Conservation (phyloP, 371 early-diverging fungal genomes). For the Cokeromyces recurvatus region DNA sequence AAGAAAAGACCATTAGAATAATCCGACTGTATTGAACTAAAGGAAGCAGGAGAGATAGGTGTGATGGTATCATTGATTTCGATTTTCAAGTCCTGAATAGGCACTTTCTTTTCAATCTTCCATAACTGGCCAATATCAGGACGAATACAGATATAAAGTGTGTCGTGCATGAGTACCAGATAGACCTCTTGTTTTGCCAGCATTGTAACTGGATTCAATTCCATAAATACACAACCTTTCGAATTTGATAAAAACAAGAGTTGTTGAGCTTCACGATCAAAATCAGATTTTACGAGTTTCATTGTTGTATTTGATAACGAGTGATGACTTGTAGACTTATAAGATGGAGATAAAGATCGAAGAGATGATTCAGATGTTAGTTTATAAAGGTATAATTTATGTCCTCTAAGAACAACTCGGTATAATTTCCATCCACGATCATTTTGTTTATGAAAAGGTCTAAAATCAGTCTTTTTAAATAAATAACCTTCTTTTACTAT, state of each 20-base stretch:
- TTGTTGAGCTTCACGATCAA: conserved; percentile 23
- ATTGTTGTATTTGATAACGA: background rate
- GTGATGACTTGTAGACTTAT: background rate
- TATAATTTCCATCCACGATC: conserved; percentile 83
- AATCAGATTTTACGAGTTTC: conserved; percentile 7
- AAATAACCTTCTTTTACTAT: conserved; percentile 58
- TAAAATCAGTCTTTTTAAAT: conserved; percentile 61
- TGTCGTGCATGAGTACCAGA: conserved; percentile 4
- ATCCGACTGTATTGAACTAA: conserved; percentile 1
- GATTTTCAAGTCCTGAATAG: background rate
- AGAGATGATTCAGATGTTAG: conserved; percentile 55
- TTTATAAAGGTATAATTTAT: conserved; percentile 78
- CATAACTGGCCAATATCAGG: conserved; percentile 3
- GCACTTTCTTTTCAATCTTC: conserved; percentile 10
- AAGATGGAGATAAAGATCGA: conserved; percentile 36
- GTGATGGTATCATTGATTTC: background rate
- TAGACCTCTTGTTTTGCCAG: conserved; percentile 16
- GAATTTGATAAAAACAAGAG: conserved; percentile 10
- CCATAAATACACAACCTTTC: conserved; percentile 22
- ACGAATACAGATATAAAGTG: conserved; percentile 2
- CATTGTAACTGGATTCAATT: conserved; percentile 11
- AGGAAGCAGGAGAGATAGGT: background rate
- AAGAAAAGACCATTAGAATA: too few relatives aligned
- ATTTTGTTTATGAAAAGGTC: conserved; percentile 44
- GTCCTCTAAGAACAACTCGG: conserved; percentile 70